A percentile compares a stretch with the other conserved stretches of the same genome.
phyloP scores from a whole-genome alignment of 2,329 filamentous ascomycete species.

The Colletotrichum camelliae region DNA sequence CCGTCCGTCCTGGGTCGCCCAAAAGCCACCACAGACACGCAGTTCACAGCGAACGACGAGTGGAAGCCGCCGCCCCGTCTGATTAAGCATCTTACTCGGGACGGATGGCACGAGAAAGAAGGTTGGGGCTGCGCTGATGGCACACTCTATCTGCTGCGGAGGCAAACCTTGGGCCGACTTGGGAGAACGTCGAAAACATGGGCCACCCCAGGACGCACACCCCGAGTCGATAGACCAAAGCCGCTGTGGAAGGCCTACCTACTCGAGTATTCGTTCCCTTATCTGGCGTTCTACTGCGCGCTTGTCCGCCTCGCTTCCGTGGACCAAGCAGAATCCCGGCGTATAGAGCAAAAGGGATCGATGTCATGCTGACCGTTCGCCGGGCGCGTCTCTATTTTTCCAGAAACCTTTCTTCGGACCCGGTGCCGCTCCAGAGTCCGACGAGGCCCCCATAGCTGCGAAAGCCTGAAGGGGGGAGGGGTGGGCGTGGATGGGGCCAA shows the following conservation, averaged over 20 bases:
- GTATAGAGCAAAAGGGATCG: background rate
- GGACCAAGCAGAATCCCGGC: background rate
- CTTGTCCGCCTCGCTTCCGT: background rate
- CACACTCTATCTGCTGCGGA: background rate
- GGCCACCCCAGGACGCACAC: background rate
- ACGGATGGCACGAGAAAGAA: background rate
- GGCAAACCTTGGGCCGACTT: background rate
- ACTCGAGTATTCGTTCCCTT: background rate
- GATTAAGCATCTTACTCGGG: constrained; percentile 13
- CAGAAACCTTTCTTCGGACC: constrained; percentile 19
- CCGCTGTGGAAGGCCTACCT: background rate
- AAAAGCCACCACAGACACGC: background rate
- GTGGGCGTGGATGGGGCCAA: background rate
- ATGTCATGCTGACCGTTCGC: background rate
- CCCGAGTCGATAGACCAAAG: background rate
- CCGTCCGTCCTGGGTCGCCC: background rate
- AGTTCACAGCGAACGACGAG: background rate
- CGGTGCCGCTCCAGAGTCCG: constrained; percentile 8
- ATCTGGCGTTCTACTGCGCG: background rate
- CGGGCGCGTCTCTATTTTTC: background rate
- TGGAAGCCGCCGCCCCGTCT: background rate
- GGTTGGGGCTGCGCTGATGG: background rate
- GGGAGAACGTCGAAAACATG: background rate
- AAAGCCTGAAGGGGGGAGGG: background rate
- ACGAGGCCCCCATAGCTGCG: constrained; percentile 25